Base-by-base conservation (phyloP, 2,329 filamentous ascomycete species). In the Westerdykella ornata region DNA sequence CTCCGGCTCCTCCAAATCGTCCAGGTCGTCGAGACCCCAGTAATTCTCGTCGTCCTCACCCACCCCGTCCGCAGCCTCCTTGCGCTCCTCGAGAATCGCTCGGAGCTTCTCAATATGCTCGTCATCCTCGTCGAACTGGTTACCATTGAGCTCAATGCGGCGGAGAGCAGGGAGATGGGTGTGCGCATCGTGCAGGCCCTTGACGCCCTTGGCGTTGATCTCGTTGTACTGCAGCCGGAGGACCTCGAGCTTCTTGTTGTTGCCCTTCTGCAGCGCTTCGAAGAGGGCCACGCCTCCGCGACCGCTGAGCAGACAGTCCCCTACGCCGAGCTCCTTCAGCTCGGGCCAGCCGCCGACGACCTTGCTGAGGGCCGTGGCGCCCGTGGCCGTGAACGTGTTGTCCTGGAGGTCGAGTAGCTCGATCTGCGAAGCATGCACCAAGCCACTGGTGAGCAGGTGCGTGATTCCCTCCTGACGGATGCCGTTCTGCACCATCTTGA, bases 401-500 rank as follows among this genome's bases (percentile, higher is more conserved):
- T 98, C 92, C 67, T 98, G 90, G 47, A 98, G 72, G 70, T 98
- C 92, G 39, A 98, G 71, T 12, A 88, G 77, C 62, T 82, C 74
- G 41, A 98, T 75, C 34, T 73, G 71, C 22, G 72, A 74, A 38
- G 87, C 80, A 56, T 86, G 76, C 49, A 75, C 78, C 39, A 98
- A 74, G 47, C 92, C 92, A 39, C 89, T 75, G 46, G 78, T 81
- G 49, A 98, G 72, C 42, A 98, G 73, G 51, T 84, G 77, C 36
- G 82, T 82, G 59, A 97, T 92, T 46, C 92, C 92, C 67, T 97
- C 88, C 62, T 90, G 87, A 33, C 92, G 80, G 54, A 98, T 98
- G 39, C 92, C 92, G 65, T 98, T 97, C 69, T 97, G 92, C 18
- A 94, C 88, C 92, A 98, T 97, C 75, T 90, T 94, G 54, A 98